Percentiles rank a stretch among this genome's conserved stretches.
These are phyloP conservation scores for Monascus ruber DNA, from an alignment of 2,329 filamentous ascomycete genomes.

Conservation along the genomic window DNA sequence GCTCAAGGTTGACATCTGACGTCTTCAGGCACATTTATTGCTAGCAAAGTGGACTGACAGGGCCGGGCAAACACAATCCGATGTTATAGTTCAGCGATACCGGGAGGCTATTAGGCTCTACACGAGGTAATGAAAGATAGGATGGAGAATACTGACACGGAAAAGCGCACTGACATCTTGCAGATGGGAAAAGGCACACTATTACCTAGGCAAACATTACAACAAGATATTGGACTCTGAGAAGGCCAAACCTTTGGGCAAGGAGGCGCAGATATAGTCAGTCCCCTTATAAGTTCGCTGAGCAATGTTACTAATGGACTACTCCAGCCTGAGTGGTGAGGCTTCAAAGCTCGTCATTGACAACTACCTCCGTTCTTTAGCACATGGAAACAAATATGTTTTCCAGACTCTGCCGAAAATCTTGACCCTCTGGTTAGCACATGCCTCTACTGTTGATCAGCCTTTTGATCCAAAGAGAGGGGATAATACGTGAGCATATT, in stretches of 20 bases:
- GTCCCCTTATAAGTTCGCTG: slow-evolving; percentile 4
- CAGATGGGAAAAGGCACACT: slow-evolving; percentile 93
- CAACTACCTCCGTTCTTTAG: slow-evolving; percentile 79
- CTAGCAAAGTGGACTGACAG: slow-evolving; percentile 94
- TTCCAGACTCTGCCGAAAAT: slow-evolving; percentile 89
- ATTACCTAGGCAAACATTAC: slow-evolving; percentile 93
- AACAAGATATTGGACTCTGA: slow-evolving; percentile 91
- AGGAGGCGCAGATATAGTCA: slow-evolving; percentile 61
- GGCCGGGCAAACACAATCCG: slow-evolving; percentile 83
- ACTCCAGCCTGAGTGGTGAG: slow-evolving; percentile 57
- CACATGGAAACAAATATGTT: slow-evolving; percentile 86
- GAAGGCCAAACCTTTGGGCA: slow-evolving; percentile 60
- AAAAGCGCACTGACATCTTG: slow-evolving; percentile 3
- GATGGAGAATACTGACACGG: neutral
- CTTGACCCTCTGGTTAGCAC: slow-evolving; percentile 86
- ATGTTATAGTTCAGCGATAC: slow-evolving; percentile 69
- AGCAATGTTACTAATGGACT: slow-evolving; percentile 15
- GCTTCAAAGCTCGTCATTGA: slow-evolving; percentile 81
- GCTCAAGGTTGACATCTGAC: slow-evolving; percentile 1
- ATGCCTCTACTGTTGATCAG: slow-evolving; percentile 65
- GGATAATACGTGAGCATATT: slow-evolving; percentile 28
- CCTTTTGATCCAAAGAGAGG: slow-evolving; percentile 41
- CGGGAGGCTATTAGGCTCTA: slow-evolving; percentile 52
- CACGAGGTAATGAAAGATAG: slow-evolving; percentile 13
- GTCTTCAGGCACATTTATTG: slow-evolving; percentile 60